Evolutionary conservation across 306 rosid genomes (phyloP).

Genomic region (Purshia tridentata): DNA sequence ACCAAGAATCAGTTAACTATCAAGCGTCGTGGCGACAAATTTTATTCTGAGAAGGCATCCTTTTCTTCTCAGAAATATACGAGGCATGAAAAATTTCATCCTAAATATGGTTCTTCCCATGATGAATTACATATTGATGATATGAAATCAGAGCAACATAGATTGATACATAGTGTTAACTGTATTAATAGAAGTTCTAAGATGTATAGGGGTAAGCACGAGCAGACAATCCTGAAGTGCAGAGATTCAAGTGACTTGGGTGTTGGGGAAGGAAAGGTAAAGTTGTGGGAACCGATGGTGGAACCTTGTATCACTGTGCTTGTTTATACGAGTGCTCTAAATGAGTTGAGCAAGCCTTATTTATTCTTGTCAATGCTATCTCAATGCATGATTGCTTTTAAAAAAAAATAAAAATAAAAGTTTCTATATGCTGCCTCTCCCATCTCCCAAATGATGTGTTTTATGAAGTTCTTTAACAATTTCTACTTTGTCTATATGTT

Average conservation of each 20-base stretch:
- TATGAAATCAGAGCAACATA: conserved; percentile 33
- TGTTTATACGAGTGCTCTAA: conserved; percentile 39
- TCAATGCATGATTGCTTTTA: conserved; percentile 7
- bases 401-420: too few species aligned
- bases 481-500: not conserved
- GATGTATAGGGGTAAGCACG: conserved; percentile 37
- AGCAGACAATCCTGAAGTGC: conserved; percentile 44
- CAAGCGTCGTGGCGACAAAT: conserved; percentile 31
- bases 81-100: conserved; percentile 20
- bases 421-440: not conserved
- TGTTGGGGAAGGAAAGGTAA: conserved; percentile 66
- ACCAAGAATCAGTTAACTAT: conserved; percentile 36
- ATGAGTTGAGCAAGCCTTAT: conserved; percentile 33
- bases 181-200: conserved; percentile 37
- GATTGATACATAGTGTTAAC: conserved; percentile 26
- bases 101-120: conserved; percentile 31
- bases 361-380: conserved; percentile 29
- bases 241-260: conserved; percentile 51
- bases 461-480: conserved; percentile 9
- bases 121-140: conserved; percentile 34
- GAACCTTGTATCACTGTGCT: conserved; percentile 37
- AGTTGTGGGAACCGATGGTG: conserved; percentile 43
- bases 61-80: conserved; percentile 19
- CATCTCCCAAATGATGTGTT: conserved; percentile 10
- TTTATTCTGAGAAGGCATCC: conserved; percentile 26